Evolutionary conservation across 129 eudicot genomes (phyloP).

Genomic region (Tanacetum coccineum): DNA sequence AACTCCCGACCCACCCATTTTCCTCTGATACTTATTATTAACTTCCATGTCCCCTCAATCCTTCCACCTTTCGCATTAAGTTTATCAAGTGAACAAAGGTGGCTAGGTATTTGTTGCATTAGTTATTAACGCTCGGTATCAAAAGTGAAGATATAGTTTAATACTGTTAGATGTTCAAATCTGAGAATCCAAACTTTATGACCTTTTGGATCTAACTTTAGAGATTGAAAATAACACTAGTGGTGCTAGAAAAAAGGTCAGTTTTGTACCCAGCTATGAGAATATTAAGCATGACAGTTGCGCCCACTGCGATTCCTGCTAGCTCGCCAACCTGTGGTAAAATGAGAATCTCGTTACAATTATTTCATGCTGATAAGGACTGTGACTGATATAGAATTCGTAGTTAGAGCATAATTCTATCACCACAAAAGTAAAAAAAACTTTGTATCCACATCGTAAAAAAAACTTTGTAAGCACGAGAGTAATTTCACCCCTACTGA

Average conservation of each 20-base stretch:
- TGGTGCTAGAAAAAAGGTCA: conserved; percentile 9
- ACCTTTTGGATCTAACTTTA: not conserved
- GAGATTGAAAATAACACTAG: conserved; percentile 7
- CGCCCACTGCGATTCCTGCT: conserved; percentile 96
- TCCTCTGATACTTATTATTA: not conserved
- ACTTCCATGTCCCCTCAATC: not conserved
- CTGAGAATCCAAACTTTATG: not conserved
- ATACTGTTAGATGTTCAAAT: not conserved
- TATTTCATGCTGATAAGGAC: not conserved
- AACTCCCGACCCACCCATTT: not conserved
- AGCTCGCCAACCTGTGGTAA: conserved; percentile 85
- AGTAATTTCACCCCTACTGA: too few relatives aligned
- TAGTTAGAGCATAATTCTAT: not conserved
- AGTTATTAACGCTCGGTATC: not conserved
- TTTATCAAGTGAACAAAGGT: conserved; percentile 4
- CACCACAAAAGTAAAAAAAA: not conserved
- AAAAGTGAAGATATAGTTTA: not conserved
- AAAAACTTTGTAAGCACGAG: too few relatives aligned
- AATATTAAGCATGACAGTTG: conserved; percentile 96
- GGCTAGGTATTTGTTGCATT: not conserved
- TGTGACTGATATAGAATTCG: not conserved
- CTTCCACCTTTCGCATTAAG: not conserved
- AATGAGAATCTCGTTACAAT: conserved; percentile 21
- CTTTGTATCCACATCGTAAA: too few relatives aligned
- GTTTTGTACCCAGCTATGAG: conserved; percentile 86